A percentile compares a stretch with the other conserved stretches of the same genome.
Evolutionary conservation across 2,329 filamentous ascomycete species (phyloP).

Genomic region (Acrocalymma vagum): DNA sequence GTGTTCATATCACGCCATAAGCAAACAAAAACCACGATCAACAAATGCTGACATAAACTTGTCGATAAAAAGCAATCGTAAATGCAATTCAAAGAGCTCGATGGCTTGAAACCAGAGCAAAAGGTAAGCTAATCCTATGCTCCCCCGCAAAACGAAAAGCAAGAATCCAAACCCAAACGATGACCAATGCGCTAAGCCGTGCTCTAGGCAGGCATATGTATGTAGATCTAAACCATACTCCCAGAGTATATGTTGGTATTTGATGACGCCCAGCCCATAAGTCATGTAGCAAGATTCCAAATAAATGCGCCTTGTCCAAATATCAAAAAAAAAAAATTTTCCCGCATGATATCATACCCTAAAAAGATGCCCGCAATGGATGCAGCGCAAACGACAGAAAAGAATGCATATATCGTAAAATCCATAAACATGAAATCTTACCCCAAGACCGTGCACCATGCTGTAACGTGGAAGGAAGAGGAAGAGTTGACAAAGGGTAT

Average conservation of each 20-base stretch:
- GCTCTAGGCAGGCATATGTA: constrained; percentile 6
- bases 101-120: constrained; percentile 21
- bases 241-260: constrained; percentile 8
- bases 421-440: too few relatives aligned
- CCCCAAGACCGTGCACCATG: constrained; percentile 30
- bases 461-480: constrained; percentile 20
- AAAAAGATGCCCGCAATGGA: constrained; percentile 25
- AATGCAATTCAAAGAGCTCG: constrained; percentile 23
- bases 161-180: constrained; percentile 5
- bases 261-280: constrained; percentile 17
- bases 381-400: constrained; percentile 25
- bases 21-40: constrained; percentile 5
- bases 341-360: constrained; percentile 19
- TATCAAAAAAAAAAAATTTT: constrained; percentile 12
- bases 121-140: constrained; percentile 5
- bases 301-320: constrained; percentile 4
- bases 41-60: too few relatives aligned
- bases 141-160: constrained; percentile 9
- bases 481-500: constrained; percentile 11
- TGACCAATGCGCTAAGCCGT: constrained; percentile 8
- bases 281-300: constrained; percentile 3
- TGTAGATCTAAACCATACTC: constrained; percentile 3
- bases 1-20: too few relatives aligned
- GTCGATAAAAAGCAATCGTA: constrained; percentile 9
- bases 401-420: constrained; percentile 27